Conservation (phyloP, 768 basidiomycete genomes). For the Aureoboletus auriporus region DNA sequence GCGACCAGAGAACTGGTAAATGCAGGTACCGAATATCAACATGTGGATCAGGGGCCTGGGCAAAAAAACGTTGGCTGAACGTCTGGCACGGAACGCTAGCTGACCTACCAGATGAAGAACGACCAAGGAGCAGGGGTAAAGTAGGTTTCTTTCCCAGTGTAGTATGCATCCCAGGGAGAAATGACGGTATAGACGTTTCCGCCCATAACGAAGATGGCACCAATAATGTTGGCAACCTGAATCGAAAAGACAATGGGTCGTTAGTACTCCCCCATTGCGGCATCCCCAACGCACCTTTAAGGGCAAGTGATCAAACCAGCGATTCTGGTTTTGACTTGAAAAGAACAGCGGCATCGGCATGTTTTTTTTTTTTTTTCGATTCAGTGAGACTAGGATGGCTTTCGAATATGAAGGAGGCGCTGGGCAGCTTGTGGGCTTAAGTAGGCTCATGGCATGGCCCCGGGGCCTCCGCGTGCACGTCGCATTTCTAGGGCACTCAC, state of each 20-base stretch:
- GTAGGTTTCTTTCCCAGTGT: constrained; percentile 55
- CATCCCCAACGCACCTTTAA: constrained; percentile 44
- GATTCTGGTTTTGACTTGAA: constrained; percentile 21
- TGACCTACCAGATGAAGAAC: constrained; percentile 55
- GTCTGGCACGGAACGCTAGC: not conserved
- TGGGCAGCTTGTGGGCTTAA: constrained; percentile 18
- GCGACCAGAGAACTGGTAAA: constrained; percentile 54
- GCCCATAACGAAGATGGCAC: constrained; percentile 53
- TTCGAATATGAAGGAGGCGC: constrained; percentile 11
- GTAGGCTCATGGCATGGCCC: constrained; percentile 17
- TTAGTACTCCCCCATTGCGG: not conserved
- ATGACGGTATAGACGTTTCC: constrained; percentile 60
- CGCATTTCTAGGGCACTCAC: constrained; percentile 25
- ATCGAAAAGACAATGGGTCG: not conserved
- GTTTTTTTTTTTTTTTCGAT: no score
- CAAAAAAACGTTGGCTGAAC: not conserved
- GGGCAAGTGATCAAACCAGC: constrained; percentile 46
- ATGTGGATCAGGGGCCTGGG: constrained; percentile 59
- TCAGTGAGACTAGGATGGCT: constrained; percentile 4
- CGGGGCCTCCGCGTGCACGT: constrained; percentile 20
- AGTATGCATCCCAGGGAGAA: constrained; percentile 47
- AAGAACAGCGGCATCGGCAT: constrained; percentile 25
- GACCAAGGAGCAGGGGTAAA: constrained; percentile 63
- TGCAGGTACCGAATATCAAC: constrained; percentile 59
- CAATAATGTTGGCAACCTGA: constrained; percentile 52